phyloP scores from a whole-genome alignment of 192 early-diverging fungal species.

The Phycomyces blakesleeanus region DNA sequence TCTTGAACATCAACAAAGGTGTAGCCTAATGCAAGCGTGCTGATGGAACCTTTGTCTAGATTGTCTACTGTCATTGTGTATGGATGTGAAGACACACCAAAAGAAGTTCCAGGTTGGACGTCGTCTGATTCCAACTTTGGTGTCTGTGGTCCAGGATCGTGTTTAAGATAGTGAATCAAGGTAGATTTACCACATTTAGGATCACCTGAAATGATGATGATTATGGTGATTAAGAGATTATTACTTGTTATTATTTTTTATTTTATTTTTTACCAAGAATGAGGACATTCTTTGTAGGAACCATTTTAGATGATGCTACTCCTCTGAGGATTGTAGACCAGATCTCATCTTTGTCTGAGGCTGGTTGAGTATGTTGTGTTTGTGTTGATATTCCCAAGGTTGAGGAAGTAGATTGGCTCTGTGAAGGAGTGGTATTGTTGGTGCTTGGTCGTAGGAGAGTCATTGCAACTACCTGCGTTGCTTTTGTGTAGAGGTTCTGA shows the following conservation, averaged over 20 bases:
- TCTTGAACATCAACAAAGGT: slow-evolving; percentile 82
- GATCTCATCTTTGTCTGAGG: slow-evolving; percentile 45
- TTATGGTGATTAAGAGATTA: too few relatives aligned
- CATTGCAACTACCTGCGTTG: too few relatives aligned
- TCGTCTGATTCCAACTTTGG: slow-evolving; percentile 33
- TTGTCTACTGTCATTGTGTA: slow-evolving; percentile 6
- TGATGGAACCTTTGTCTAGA: slow-evolving; percentile 13
- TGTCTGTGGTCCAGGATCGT: slow-evolving; percentile 38
- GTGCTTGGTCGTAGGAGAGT: too few relatives aligned
- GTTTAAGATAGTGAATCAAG: slow-evolving; percentile 64
- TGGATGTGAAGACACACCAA: background rate
- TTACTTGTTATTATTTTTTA: too few relatives aligned
- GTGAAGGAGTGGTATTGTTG: slow-evolving; percentile 1
- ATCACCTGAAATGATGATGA: slow-evolving; percentile 72
- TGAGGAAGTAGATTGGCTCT: slow-evolving; percentile 10
- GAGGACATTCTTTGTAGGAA: slow-evolving; percentile 74
- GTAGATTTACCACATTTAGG: slow-evolving; percentile 80
- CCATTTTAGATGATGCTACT: slow-evolving; percentile 70
- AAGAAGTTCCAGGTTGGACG: slow-evolving; percentile 4
- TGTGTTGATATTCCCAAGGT: background rate
- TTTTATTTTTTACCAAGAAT: slow-evolving; percentile 86
- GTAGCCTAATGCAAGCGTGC: slow-evolving; percentile 71
- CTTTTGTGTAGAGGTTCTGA: too few relatives aligned
- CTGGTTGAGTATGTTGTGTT: slow-evolving; percentile 2
- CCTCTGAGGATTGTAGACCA: slow-evolving; percentile 80